These are phyloP conservation scores for Starmera stellimalicola DNA, from an alignment of 1,139 yeast genomes.

Conservation along the genomic window DNA sequence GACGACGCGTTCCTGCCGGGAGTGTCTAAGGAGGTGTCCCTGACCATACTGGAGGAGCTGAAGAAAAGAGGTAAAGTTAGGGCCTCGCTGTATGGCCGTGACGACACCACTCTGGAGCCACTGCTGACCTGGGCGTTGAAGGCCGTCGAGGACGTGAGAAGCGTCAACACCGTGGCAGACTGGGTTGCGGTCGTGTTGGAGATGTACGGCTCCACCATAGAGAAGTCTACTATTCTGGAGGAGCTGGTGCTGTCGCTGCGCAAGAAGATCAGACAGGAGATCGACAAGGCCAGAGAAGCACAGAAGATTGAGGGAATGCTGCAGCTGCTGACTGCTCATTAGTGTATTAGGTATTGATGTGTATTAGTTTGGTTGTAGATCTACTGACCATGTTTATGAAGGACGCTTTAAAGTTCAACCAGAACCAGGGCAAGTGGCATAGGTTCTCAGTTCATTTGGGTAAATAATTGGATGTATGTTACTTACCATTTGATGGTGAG, in stretches of 20 bases:
- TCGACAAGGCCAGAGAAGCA: conserved; percentile 77
- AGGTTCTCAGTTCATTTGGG: no score
- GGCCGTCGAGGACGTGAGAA: conserved; percentile 68
- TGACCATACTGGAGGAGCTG: conserved; percentile 76
- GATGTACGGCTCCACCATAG: conserved; percentile 64
- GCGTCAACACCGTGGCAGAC: conserved; percentile 68
- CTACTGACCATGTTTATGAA: no score
- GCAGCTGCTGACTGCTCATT: conserved; percentile 51
- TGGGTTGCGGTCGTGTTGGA: conserved; percentile 77
- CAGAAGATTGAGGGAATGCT: conserved; percentile 90
- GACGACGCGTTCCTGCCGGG: conserved; percentile 80
- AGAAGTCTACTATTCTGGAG: conserved; percentile 70
- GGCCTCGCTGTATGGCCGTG: conserved; percentile 69
- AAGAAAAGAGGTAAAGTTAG: conserved; percentile 82
- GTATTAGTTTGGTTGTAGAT: background rate
- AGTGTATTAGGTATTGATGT: conserved; percentile 1
- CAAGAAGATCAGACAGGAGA: conserved; percentile 56
- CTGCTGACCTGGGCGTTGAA: conserved; percentile 74
- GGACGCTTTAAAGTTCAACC: no score
- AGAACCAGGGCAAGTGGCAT: no score
- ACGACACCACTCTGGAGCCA: conserved; percentile 80
- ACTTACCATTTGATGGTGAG: no score
- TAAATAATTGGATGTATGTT: no score
- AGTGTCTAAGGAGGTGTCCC: conserved; percentile 65
- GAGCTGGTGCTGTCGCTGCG: conserved; percentile 55